Percentiles rank a stretch among this genome's conserved stretches.
These are phyloP conservation scores for Camellia sinensis DNA, from an alignment of 148 eudicot species.

Conservation along the genomic window DNA sequence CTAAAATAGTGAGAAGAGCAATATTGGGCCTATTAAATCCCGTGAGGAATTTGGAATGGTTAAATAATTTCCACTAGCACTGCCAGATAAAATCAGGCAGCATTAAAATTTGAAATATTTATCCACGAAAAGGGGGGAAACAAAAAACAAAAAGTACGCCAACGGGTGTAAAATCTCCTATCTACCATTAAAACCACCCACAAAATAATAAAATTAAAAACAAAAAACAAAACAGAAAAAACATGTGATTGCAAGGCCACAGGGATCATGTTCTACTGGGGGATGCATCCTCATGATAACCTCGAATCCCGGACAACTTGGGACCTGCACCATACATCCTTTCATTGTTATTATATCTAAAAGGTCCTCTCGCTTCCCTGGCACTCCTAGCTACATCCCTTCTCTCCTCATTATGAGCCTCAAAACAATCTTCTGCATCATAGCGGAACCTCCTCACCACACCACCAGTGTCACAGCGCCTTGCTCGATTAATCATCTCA, in stretches of 20 bases:
- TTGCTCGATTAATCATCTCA: conserved; percentile 38
- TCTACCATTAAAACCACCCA: conserved; percentile 10
- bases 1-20: background rate
- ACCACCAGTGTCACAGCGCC: conserved; percentile 36
- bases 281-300: conserved; percentile 27
- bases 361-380: conserved; percentile 35
- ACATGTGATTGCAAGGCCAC: background rate
- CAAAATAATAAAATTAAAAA: background rate
- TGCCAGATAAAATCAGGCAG: conserved; percentile 12
- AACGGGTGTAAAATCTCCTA: conserved; percentile 10
- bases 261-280: conserved; percentile 21
- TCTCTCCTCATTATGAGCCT: conserved; percentile 23
- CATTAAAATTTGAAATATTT: conserved; percentile 8
- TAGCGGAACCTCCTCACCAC: conserved; percentile 39
- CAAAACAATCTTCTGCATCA: conserved; percentile 31
- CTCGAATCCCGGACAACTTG: conserved; percentile 24
- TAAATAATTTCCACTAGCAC: conserved; percentile 5
- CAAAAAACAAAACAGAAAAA: background rate
- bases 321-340: conserved; percentile 29
- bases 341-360: conserved; percentile 28
- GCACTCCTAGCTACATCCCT: conserved; percentile 31
- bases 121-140: background rate
- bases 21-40: background rate
- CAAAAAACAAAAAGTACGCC: background rate
- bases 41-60: background rate